Evolutionary conservation across 306 rosid species (phyloP).

Genomic region (Quercus mongolica): DNA sequence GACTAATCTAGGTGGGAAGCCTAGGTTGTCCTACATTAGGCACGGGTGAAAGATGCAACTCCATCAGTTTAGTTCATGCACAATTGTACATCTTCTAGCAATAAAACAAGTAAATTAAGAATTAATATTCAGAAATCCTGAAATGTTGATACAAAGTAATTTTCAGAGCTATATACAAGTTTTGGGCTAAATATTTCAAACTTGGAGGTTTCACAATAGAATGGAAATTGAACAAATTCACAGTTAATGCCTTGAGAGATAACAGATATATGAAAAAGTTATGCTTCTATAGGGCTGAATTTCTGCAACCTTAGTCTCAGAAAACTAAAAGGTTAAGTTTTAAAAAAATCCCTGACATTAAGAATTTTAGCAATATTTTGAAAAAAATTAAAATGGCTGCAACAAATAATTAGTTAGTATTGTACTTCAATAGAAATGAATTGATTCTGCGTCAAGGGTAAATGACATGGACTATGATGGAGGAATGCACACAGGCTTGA

Average conservation of each 20-base stretch:
- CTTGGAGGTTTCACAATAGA: neutral
- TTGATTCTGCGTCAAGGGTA: neutral
- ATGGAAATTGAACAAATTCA: neutral
- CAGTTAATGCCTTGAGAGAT: neutral
- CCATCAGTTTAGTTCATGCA: neutral
- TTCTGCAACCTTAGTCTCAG: neutral
- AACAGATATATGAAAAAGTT: neutral
- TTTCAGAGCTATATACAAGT: neutral
- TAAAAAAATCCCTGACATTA: neutral
- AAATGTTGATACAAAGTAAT: neutral
- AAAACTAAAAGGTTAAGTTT: neutral
- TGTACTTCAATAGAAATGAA: neutral
- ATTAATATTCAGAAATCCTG: neutral
- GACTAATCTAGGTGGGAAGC: too few relatives aligned
- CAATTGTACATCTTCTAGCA: too few relatives aligned
- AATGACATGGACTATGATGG: neutral
- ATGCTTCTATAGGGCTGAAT: neutral
- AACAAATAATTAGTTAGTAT: neutral
- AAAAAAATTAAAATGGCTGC: neutral
- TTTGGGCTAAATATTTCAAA: neutral
- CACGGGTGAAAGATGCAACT: neutral
- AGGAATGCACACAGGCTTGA: neutral
- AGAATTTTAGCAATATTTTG: neutral
- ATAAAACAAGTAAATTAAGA: neutral
- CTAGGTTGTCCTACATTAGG: neutral